Evolutionary conservation across 306 rosid species (phyloP).

Genomic region (Sphenostylis stenocarpa): DNA sequence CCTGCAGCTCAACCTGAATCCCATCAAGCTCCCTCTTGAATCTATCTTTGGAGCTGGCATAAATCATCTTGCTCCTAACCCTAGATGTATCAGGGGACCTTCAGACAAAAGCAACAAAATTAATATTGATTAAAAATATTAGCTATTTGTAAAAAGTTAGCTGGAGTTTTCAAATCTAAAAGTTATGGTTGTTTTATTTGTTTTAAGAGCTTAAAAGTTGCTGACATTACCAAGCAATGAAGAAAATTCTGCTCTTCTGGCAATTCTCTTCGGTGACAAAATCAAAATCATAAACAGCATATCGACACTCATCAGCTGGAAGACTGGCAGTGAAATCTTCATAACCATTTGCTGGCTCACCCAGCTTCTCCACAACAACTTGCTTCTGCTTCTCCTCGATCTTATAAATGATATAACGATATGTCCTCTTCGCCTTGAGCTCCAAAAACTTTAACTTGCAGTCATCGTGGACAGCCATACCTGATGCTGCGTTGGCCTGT

Average conservation of each 20-base stretch:
- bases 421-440: constrained; percentile 79
- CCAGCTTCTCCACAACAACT: constrained; percentile 79
- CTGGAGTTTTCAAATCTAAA: not conserved
- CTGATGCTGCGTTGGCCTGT: constrained; percentile 83
- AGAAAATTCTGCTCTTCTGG: constrained; percentile 82
- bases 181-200: constrained; percentile 2
- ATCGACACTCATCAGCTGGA: constrained; percentile 82
- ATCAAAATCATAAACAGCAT: constrained; percentile 83
- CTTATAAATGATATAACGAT: constrained; percentile 69
- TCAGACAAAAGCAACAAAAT: constrained; percentile 36
- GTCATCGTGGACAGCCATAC: constrained; percentile 81
- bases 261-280: constrained; percentile 73
- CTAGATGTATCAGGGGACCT: constrained; percentile 84
- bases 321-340: constrained; percentile 74
- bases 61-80: constrained; percentile 92
- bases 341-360: constrained; percentile 68
- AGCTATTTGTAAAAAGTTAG: not conserved
- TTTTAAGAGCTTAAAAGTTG: constrained; percentile 1
- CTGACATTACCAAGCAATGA: constrained; percentile 69
- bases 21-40: constrained; percentile 96
- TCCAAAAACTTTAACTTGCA: constrained; percentile 78
- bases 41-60: constrained; percentile 91
- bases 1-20: constrained; percentile 79
- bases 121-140: not conserved
- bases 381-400: constrained; percentile 91